A percentile compares a stretch with the other conserved stretches of the same genome.
Evolutionary conservation across 2,329 filamentous ascomycete genomes (phyloP).

Genomic region (Penicillium sp.): DNA sequence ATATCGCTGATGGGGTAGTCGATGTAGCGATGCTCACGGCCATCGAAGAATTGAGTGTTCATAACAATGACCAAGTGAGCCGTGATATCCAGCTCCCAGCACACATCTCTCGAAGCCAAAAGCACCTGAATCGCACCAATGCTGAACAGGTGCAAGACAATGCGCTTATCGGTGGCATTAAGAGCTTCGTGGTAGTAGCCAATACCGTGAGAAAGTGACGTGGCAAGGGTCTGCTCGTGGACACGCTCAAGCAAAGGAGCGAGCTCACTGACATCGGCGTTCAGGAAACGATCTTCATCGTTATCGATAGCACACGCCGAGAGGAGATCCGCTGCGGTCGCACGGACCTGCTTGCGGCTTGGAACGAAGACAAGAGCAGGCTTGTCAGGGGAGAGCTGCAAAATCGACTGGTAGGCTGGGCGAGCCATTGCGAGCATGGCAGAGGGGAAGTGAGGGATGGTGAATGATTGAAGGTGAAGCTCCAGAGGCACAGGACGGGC

Average conservation of each 20-base stretch:
- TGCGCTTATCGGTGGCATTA: slow-evolving; percentile 82
- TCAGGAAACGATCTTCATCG: slow-evolving; percentile 89
- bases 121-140: slow-evolving; percentile 88
- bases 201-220: slow-evolving; percentile 88
- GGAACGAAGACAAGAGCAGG: slow-evolving; percentile 90
- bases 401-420: slow-evolving; percentile 83
- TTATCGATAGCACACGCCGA: slow-evolving; percentile 85
- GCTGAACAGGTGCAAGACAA: slow-evolving; percentile 87
- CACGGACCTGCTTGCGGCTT: slow-evolving; percentile 85
- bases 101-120: slow-evolving; percentile 79
- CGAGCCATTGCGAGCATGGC: slow-evolving; percentile 98
- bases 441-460: slow-evolving; percentile 93
- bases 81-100: slow-evolving; percentile 87
- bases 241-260: slow-evolving; percentile 76
- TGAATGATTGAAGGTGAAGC: slow-evolving; percentile 92
- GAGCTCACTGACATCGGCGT: slow-evolving; percentile 79
- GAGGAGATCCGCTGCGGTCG: slow-evolving; percentile 81
- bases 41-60: slow-evolving; percentile 97
- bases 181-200: slow-evolving; percentile 97
- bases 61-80: slow-evolving; percentile 93
- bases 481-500: slow-evolving; percentile 86
- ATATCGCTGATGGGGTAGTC: slow-evolving; percentile 94
- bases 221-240: slow-evolving; percentile 80
- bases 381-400: slow-evolving; percentile 83
- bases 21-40: slow-evolving; percentile 92